Evolutionary conservation across 345 rosid genomes (phyloP).

Genomic region (Aquilaria malaccensis): DNA sequence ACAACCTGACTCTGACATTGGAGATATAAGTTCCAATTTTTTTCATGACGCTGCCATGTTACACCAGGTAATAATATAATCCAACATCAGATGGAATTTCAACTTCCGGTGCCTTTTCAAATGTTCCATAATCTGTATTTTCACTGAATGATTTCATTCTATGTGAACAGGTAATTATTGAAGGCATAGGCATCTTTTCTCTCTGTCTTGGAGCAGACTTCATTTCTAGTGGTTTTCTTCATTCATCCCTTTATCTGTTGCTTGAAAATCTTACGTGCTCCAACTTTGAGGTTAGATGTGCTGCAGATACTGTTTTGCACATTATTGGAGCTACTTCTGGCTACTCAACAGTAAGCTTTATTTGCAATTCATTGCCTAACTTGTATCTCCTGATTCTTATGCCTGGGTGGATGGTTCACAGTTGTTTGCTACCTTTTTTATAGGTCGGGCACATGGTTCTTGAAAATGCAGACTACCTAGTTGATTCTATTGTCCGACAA

Average conservation of each 20-base stretch:
- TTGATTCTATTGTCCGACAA: slow-evolving; percentile 88
- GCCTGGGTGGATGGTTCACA: slow-evolving; percentile 3
- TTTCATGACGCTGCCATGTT: slow-evolving; percentile 65
- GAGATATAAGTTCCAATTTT: slow-evolving; percentile 45
- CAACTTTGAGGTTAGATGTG: slow-evolving; percentile 63
- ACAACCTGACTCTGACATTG: slow-evolving; percentile 36
- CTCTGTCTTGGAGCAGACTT: slow-evolving; percentile 72
- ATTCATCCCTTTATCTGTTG: slow-evolving; percentile 76
- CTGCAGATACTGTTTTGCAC: slow-evolving; percentile 74
- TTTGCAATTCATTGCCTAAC: slow-evolving; percentile 1
- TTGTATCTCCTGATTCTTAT: slow-evolving; percentile 4
- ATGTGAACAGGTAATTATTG: slow-evolving; percentile 55
- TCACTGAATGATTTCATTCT: slow-evolving; percentile 11
- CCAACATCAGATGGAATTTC: not conserved
- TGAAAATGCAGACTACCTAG: slow-evolving; percentile 84
- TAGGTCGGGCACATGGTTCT: slow-evolving; percentile 87
- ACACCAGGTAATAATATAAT: slow-evolving; percentile 51
- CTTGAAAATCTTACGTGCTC: slow-evolving; percentile 76
- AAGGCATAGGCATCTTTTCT: slow-evolving; percentile 76
- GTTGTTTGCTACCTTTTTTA: slow-evolving; percentile 16
- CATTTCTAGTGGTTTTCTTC: slow-evolving; percentile 83
- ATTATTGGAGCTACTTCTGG: slow-evolving; percentile 51
- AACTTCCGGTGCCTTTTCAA: not conserved
- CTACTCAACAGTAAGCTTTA: slow-evolving; percentile 56
- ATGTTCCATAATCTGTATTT: slow-evolving; percentile 2